Conservation (phyloP, 345 rosid genomes). For the Gossypium stocksii region DNA sequence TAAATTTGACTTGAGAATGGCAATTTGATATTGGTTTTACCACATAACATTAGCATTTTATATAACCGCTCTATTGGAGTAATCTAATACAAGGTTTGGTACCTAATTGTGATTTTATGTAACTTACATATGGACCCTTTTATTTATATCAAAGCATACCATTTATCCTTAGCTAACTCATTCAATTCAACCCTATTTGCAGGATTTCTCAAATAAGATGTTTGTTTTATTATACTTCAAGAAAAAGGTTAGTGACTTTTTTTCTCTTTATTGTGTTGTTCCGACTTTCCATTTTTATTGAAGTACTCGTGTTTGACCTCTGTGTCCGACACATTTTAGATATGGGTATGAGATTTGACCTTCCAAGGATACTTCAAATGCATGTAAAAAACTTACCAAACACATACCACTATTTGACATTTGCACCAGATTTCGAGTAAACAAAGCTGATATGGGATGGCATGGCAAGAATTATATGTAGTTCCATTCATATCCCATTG, state of each 20-base stretch:
- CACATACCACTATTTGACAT: too few species aligned
- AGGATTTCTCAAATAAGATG: slow-evolving; percentile 93
- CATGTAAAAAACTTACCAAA: too few species aligned
- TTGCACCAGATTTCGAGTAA: too few species aligned
- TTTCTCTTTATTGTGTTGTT: background rate
- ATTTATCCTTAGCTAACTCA: slow-evolving; percentile 7
- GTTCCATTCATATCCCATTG: background rate
- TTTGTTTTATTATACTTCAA: slow-evolving; percentile 67
- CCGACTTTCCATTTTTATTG: background rate
- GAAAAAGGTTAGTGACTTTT: slow-evolving; percentile 57
- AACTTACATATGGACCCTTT: background rate
- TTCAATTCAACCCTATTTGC: slow-evolving; percentile 15
- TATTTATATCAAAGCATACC: background rate
- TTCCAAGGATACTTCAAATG: too few species aligned
- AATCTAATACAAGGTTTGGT: too few species aligned
- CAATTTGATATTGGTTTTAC: background rate
- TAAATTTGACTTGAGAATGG: background rate
- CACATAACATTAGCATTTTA: background rate
- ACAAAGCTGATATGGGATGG: background rate
- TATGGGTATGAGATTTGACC: too few species aligned
- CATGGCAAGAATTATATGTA: background rate
- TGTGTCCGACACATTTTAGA: too few species aligned
- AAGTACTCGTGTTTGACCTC: background rate
- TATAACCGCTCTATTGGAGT: background rate
- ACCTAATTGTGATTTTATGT: background rate